Evolutionary conservation across 352 stramenopile genomes (phyloP).

Genomic region (Globisporangium uncinulatum): DNA sequence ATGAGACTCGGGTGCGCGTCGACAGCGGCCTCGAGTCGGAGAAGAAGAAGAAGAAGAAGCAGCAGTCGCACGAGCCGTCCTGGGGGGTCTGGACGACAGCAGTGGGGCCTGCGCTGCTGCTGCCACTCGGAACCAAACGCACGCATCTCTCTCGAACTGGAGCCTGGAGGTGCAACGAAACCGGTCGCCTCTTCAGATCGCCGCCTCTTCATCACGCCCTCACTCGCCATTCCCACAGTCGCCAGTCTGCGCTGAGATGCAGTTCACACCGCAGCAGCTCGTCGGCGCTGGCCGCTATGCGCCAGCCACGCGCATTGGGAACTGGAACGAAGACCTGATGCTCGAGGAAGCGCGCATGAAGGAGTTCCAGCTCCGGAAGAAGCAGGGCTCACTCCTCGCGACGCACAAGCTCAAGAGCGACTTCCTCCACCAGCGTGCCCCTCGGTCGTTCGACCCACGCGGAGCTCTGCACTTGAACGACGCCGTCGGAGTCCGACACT

Average conservation of each 20-base stretch:
- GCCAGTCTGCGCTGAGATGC: conserved; percentile 30
- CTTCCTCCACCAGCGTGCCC: conserved; percentile 63
- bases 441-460: conserved; percentile 40
- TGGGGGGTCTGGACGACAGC: neutral
- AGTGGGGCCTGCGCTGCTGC: too few relatives aligned
- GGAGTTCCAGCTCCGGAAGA: conserved; percentile 78
- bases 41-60: neutral
- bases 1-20: conserved; percentile 55
- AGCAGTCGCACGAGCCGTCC: neutral
- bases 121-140: too few relatives aligned
- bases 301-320: conserved; percentile 76
- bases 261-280: conserved; percentile 89
- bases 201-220: too few relatives aligned
- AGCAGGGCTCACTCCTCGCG: conserved; percentile 71
- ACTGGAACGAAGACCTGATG: conserved; percentile 90
- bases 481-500: conserved; percentile 48
- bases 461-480: conserved; percentile 42
- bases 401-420: conserved; percentile 77
- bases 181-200: too few relatives aligned
- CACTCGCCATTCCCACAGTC: too few relatives aligned
- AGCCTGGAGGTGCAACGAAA: neutral
- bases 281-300: conserved; percentile 78
- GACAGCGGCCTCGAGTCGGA: neutral
- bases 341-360: conserved; percentile 82
- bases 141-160: neutral